Conservation (phyloP, 345 rosid genomes). For the Dovyalis caffra region DNA sequence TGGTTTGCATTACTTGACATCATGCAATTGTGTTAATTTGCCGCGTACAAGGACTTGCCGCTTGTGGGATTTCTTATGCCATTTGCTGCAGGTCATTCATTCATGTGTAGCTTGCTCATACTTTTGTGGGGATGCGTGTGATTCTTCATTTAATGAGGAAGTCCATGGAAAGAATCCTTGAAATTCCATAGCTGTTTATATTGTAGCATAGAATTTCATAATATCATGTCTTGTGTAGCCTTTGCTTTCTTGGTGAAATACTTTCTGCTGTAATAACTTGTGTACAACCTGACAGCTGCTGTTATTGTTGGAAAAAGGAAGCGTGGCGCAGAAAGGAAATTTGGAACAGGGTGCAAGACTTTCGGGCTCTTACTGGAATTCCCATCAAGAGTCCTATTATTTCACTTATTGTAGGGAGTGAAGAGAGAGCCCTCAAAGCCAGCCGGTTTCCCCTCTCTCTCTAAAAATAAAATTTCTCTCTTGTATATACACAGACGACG, state of each 20-base stretch:
- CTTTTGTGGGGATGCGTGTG: neutral
- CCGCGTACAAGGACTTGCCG: conserved; percentile 3
- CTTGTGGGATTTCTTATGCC: neutral
- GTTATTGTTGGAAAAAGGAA: conserved; percentile 74
- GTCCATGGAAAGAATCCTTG: neutral
- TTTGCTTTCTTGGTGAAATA: conserved; percentile 1
- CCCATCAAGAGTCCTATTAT: conserved; percentile 72
- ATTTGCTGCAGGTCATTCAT: neutral
- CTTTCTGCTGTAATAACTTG: conserved; percentile 17
- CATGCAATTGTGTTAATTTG: neutral
- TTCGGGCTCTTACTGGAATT: conserved; percentile 65
- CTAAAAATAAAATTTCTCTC: neutral
- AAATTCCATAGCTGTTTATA: neutral
- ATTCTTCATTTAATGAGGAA: neutral
- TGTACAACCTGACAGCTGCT: conserved; percentile 58
- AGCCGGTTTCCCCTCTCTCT: conserved; percentile 53
- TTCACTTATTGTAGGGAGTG: conserved; percentile 82
- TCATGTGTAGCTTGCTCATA: neutral
- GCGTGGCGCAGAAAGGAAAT: conserved; percentile 81
- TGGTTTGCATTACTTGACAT: neutral
- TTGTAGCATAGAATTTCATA: neutral
- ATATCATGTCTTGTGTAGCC: neutral
- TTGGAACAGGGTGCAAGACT: conserved; percentile 80
- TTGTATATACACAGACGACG: neutral
- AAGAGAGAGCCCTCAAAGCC: conserved; percentile 76